phyloP scores from a whole-genome alignment of 1,284 basidiomycete species.

The Sporisorium graminicola region DNA sequence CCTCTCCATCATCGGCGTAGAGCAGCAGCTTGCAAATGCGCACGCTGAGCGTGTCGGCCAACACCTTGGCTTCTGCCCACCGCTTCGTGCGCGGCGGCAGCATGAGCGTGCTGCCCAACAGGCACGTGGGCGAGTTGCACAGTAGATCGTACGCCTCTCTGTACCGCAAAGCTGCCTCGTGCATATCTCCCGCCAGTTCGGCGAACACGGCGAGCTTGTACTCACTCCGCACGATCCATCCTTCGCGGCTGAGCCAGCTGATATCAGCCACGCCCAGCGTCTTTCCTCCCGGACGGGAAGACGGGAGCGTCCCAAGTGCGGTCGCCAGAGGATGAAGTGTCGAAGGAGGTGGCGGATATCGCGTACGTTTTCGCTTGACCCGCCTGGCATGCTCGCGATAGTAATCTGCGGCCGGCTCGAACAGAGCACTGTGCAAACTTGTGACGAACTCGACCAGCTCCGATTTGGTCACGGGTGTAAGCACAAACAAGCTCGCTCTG shows the following conservation, averaged over 20 bases:
- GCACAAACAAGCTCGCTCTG: conserved; percentile 89
- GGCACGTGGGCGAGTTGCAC: conserved; percentile 30
- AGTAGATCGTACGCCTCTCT: conserved; percentile 38
- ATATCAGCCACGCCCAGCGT: conserved; percentile 26
- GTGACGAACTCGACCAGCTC: conserved; percentile 75
- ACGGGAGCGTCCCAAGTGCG: conserved; percentile 28
- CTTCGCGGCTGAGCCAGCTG: conserved; percentile 78
- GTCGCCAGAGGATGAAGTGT: conserved; percentile 58
- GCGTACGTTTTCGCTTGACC: conserved; percentile 86
- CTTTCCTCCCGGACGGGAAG: not conserved
- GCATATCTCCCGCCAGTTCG: conserved; percentile 92
- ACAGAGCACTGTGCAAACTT: conserved; percentile 87
- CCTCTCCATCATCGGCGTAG: conserved; percentile 82
- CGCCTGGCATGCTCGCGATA: conserved; percentile 92
- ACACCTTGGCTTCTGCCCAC: conserved; percentile 97
- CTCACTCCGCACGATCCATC: conserved; percentile 95
- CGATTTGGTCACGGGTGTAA: conserved; percentile 82
- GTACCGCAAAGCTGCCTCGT: conserved; percentile 68
- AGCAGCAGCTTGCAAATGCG: conserved; percentile 75
- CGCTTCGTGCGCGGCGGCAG: conserved; percentile 92
- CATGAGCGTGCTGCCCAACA: conserved; percentile 79
- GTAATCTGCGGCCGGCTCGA: conserved; percentile 88
- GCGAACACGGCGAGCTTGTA: conserved; percentile 97
- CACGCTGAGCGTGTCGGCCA: conserved; percentile 77
- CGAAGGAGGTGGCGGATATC: conserved; percentile 72